Evolutionary conservation across 306 rosid species (phyloP).

Genomic region (Comarum palustre): DNA sequence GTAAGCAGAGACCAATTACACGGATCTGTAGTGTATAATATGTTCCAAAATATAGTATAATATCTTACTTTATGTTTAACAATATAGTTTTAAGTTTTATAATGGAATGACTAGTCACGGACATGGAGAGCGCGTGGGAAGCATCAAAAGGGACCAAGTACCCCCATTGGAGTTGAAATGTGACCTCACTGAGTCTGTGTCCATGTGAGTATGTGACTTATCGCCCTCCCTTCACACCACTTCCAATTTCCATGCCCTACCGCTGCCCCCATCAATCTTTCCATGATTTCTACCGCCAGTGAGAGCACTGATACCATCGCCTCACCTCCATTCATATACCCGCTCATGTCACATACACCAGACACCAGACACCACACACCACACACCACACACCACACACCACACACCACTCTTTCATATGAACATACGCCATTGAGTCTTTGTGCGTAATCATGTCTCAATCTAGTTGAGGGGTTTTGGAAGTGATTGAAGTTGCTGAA

Average conservation of each 20-base stretch:
- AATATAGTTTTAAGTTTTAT: too few species aligned
- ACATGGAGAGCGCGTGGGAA: slow-evolving; percentile 22
- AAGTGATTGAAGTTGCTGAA: background rate
- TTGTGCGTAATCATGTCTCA: background rate
- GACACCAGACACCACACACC: too few species aligned
- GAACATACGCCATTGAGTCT: background rate
- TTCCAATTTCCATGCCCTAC: slow-evolving; percentile 12
- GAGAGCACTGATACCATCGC: background rate
- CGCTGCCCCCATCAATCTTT: background rate
- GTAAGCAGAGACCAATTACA: too few species aligned
- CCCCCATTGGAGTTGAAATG: slow-evolving; percentile 5
- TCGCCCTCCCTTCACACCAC: background rate
- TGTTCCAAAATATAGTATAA: too few species aligned
- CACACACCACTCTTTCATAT: too few species aligned
- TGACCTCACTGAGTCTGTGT: slow-evolving; percentile 3
- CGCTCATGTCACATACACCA: too few species aligned
- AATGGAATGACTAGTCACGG: background rate
- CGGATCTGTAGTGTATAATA: too few species aligned
- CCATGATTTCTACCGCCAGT: background rate
- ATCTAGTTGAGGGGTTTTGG: background rate
- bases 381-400: too few species aligned
- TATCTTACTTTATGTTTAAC: too few species aligned
- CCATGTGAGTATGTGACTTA: background rate
- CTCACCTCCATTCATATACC: background rate
- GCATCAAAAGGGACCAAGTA: background rate